These are phyloP conservation scores for Calvatia gigantea DNA, from an alignment of 768 basidiomycete genomes.

Conservation along the genomic window DNA sequence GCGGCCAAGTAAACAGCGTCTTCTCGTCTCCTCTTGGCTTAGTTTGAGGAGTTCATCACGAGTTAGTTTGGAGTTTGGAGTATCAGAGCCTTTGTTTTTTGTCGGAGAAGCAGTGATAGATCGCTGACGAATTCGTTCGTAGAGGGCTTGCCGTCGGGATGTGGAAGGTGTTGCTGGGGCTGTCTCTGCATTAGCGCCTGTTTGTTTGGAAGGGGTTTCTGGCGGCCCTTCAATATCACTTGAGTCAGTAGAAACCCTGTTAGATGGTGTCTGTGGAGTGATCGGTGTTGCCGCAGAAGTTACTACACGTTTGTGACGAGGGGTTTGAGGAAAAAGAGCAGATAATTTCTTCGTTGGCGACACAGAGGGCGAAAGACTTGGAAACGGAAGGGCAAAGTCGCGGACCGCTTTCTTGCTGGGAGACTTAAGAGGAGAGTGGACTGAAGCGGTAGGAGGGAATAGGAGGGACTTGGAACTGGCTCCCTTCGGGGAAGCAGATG, in stretches of 20 bases:
- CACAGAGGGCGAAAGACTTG: slow-evolving; percentile 35
- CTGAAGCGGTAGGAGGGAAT: not conserved
- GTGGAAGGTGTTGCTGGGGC: slow-evolving; percentile 67
- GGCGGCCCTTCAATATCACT: slow-evolving; percentile 34
- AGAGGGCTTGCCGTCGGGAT: slow-evolving; percentile 74
- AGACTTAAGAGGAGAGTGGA: slow-evolving; percentile 37
- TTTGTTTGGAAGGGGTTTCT: slow-evolving; percentile 65
- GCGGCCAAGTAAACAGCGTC: slow-evolving; percentile 73
- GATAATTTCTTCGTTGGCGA: slow-evolving; percentile 49
- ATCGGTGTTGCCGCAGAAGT: slow-evolving; percentile 33
- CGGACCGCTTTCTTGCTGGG: slow-evolving; percentile 32
- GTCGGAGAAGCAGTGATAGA: slow-evolving; percentile 68
- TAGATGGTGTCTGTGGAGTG: slow-evolving; percentile 43
- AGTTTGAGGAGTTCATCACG: slow-evolving; percentile 68
- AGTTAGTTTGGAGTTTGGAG: slow-evolving; percentile 44
- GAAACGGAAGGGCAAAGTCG: slow-evolving; percentile 49
- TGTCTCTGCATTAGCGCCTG: slow-evolving; percentile 49
- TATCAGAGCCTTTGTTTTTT: slow-evolving; percentile 41
- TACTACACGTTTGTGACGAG: slow-evolving; percentile 42
- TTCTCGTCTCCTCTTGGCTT: slow-evolving; percentile 74
- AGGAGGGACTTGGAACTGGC: slow-evolving; percentile 14
- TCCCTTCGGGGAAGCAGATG: slow-evolving; percentile 72
- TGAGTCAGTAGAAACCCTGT: slow-evolving; percentile 25
- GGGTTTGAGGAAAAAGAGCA: slow-evolving; percentile 65
- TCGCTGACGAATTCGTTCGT: slow-evolving; percentile 74